Evolutionary conservation across 2,329 filamentous ascomycete species (phyloP), one percentile per base, ranked within the genome.

Genomic region (Lecanosticta acicola): DNA sequence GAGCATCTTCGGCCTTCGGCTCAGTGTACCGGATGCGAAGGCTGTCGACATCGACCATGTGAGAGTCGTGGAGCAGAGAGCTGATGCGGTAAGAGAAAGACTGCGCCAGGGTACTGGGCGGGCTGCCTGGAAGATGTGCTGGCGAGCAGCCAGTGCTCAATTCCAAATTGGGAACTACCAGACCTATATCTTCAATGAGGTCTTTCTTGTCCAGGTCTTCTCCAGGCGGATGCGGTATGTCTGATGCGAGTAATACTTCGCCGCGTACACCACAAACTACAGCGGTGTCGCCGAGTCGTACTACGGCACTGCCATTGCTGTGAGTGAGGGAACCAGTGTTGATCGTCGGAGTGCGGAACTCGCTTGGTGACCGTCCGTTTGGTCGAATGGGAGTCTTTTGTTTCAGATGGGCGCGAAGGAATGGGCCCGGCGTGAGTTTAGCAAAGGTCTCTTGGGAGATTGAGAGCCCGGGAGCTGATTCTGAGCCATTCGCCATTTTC

Each of bases 101-200:
- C 70, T 98, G 93, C 2, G 89, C 90, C 26, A 89, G 75, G 0
- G 82, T 77, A 4, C 80, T 83, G 1, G 88, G 93, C 17, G 93
- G 84, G 8, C 84, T 84, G 37, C 90, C 89, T 0, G 93, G 89
- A 14, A 95, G 75, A 58, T 91, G 88, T 17, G 84, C 78, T 2
- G 91, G 90, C 4, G 89, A 86, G 62, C 86, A 94, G 29, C 93
- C 93, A 1, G 93, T 98, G 26, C 84, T 85, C 24, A 98, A 73
- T 63, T 96, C 93, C 45, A 98, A 80, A 63, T 98, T 98, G 2
- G 93, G 91, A 2, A 98, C 90, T 2, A 98, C 71, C 11, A 98
- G 71, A 59, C 87, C 82, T 34, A 81, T 66, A 4, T 68, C 64
- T 19, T 71, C 69, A 18, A 78, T 60, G 39, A 58, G 33, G 37